A percentile compares a stretch with the other conserved stretches of the same genome.
Conservation (phyloP, 352 stramenopile genomes). For the Aphanomyces stellatus region DNA sequence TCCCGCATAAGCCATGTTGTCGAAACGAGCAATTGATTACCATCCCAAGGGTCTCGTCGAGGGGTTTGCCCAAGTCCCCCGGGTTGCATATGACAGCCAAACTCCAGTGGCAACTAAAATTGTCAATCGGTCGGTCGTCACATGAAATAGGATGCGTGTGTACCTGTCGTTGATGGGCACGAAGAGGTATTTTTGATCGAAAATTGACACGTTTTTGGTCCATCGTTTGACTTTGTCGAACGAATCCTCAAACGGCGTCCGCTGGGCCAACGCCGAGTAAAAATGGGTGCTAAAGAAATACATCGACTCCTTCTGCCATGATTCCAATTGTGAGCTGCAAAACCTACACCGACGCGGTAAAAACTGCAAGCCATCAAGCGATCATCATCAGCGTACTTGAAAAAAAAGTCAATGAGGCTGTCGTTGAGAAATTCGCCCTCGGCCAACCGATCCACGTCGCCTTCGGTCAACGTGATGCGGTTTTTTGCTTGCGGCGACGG, state of each 20-base stretch:
- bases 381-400: constrained; percentile 43
- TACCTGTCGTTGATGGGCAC: constrained; percentile 87
- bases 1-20: constrained; percentile 7
- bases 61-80: constrained; percentile 26
- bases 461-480: constrained; percentile 64
- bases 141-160: background rate
- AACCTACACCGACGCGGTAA: background rate
- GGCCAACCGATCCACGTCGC: constrained; percentile 82
- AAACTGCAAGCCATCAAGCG: background rate
- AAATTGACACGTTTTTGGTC: constrained; percentile 80
- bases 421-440: constrained; percentile 91
- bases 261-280: constrained; percentile 77
- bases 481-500: background rate
- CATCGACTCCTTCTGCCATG: constrained; percentile 49
- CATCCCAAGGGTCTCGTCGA: background rate
- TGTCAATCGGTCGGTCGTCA: background rate
- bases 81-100: constrained; percentile 81
- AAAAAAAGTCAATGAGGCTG: constrained; percentile 89
- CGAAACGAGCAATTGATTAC: background rate
- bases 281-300: constrained; percentile 96
- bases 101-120: constrained; percentile 82
- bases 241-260: constrained; percentile 23
- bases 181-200: constrained; percentile 81
- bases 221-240: constrained; percentile 43
- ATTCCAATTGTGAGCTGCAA: constrained; percentile 31